These are phyloP conservation scores for Tricholoma sp. DNA, from an alignment of 768 basidiomycete species.

Conservation along the genomic window DNA sequence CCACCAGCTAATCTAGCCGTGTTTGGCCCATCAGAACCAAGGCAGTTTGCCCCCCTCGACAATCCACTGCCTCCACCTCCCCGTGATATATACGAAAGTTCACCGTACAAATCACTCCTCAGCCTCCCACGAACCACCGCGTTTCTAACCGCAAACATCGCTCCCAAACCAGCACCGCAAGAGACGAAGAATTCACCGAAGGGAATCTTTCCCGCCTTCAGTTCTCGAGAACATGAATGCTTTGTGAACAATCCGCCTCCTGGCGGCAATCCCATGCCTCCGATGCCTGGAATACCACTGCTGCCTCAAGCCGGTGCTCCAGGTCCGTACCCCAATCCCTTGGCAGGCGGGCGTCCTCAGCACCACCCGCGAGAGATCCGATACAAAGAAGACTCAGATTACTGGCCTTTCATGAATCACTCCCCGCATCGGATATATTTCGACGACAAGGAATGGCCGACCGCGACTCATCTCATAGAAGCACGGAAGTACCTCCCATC, in stretches of 20 bases:
- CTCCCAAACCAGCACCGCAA: slow-evolving; percentile 21
- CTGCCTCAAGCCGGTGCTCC: background rate
- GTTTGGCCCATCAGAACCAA: background rate
- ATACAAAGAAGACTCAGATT: slow-evolving; percentile 37
- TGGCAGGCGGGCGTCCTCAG: background rate
- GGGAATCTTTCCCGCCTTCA: slow-evolving; percentile 45
- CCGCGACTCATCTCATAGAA: slow-evolving; percentile 72
- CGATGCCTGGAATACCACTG: slow-evolving; percentile 2
- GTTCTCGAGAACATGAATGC: slow-evolving; percentile 22
- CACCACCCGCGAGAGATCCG: slow-evolving; percentile 22
- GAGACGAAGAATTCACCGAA: slow-evolving; percentile 25
- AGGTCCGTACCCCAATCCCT: background rate
- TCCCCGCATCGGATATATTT: slow-evolving; percentile 61
- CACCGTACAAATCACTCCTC: slow-evolving; percentile 53
- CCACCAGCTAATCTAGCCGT: background rate
- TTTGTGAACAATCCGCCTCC: background rate
- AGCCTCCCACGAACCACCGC: slow-evolving; percentile 45
- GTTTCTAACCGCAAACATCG: slow-evolving; percentile 30
- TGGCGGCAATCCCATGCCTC: background rate
- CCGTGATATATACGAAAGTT: slow-evolving; percentile 49
- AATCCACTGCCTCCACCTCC: slow-evolving; percentile 69
- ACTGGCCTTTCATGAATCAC: slow-evolving; percentile 55
- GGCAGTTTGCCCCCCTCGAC: background rate
- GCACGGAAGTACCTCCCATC: slow-evolving; percentile 61
- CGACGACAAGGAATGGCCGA: slow-evolving; percentile 52